Evolutionary conservation across 805 yeast species (phyloP).

Genomic region (Lachancea sp.): DNA sequence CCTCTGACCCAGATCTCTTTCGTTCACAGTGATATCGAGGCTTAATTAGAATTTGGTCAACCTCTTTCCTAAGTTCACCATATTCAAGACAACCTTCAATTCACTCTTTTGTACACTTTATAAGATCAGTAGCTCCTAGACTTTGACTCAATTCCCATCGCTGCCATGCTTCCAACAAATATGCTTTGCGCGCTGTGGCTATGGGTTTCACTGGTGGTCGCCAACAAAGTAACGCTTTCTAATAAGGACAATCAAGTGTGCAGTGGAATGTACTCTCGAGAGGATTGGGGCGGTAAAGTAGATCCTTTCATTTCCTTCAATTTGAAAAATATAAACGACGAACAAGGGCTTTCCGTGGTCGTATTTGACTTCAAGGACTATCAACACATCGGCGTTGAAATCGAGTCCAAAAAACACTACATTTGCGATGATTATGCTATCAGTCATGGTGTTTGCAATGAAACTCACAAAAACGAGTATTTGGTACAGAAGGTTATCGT

Average conservation of each 20-base stretch:
- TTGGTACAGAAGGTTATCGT: slow-evolving; percentile 42
- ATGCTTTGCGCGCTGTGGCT: slow-evolving; percentile 6
- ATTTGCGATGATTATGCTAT: slow-evolving; percentile 72
- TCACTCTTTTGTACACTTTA: too few species aligned
- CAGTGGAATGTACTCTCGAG: slow-evolving; percentile 81
- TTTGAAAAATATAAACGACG: slow-evolving; percentile 30
- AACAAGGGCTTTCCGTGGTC: slow-evolving; percentile 52
- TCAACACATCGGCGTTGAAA: slow-evolving; percentile 54
- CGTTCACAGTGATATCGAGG: too few species aligned
- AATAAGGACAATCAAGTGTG: slow-evolving; percentile 60
- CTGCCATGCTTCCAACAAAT: background rate
- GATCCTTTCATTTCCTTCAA: slow-evolving; percentile 56
- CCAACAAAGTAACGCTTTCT: slow-evolving; percentile 44
- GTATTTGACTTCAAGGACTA: slow-evolving; percentile 82
- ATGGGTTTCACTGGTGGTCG: slow-evolving; percentile 17
- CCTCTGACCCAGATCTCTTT: too few species aligned
- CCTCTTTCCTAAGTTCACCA: too few species aligned
- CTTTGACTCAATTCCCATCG: too few species aligned
- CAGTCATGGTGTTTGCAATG: slow-evolving; percentile 47
- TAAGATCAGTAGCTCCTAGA: too few species aligned
- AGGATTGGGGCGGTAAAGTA: slow-evolving; percentile 78
- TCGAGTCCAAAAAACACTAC: slow-evolving; percentile 46
- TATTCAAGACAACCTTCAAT: too few species aligned
- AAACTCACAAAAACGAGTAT: slow-evolving; percentile 52
- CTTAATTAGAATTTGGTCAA: too few species aligned